Conservation (phyloP, 164 flowering plant species). For the Tinospora cordifolia region DNA sequence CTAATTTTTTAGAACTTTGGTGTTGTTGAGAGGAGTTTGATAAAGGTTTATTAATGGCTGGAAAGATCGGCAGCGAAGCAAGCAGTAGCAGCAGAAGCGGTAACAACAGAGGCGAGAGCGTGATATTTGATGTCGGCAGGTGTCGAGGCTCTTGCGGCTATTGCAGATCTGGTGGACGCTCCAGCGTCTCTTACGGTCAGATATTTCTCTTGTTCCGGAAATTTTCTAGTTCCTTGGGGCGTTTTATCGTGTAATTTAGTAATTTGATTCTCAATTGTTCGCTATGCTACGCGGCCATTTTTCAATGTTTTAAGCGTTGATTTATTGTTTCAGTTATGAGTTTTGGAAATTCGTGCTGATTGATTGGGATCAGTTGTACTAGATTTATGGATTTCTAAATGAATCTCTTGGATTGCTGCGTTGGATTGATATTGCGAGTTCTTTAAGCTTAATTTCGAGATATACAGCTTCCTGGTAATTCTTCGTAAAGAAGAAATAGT, state of each 20-base stretch:
- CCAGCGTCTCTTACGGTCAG: conserved; percentile 63
- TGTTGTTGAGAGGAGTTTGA: conserved; percentile 2
- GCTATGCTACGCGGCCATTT: not conserved
- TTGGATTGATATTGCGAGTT: not conserved
- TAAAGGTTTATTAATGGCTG: conserved; percentile 22
- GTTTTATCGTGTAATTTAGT: not conserved
- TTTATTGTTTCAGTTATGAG: not conserved
- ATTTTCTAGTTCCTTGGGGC: not conserved
- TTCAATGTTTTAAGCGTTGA: not conserved
- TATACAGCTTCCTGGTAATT: not conserved
- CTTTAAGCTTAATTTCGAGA: not conserved
- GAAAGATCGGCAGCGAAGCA: conserved; percentile 35
- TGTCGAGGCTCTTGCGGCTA: conserved; percentile 64
- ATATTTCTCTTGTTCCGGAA: not conserved
- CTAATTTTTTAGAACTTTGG: not conserved
- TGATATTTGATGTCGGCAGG: conserved; percentile 50
- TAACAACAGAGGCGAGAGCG: conserved; percentile 39
- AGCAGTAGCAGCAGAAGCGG: conserved; percentile 39
- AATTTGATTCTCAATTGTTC: not conserved
- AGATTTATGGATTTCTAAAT: not conserved
- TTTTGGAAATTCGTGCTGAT: not conserved
- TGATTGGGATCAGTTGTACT: not conserved
- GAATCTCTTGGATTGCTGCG: not conserved
- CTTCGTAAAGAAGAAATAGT: too few species aligned
- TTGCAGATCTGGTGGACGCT: conserved; percentile 50